These are phyloP conservation scores for Russula foetens DNA, from an alignment of 768 basidiomycete species.

Conservation along the genomic window DNA sequence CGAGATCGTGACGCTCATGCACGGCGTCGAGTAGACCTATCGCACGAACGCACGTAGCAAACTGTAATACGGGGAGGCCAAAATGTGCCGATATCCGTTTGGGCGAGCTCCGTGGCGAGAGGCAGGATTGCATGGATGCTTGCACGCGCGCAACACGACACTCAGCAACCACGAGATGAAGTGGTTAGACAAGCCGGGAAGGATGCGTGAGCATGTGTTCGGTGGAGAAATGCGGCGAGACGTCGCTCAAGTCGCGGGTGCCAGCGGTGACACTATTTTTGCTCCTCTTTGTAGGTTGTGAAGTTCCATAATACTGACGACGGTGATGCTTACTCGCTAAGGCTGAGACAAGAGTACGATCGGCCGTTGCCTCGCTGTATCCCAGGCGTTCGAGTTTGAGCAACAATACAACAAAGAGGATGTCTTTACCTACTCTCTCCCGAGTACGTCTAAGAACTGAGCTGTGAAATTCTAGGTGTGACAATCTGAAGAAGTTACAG, in stretches of 20 bases:
- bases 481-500: conserved; percentile 49
- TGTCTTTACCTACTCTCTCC: conserved; percentile 22
- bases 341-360: conserved; percentile 65
- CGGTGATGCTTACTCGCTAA: neutral
- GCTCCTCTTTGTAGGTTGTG: neutral
- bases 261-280: conserved; percentile 39
- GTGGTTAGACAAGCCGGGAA: conserved; percentile 87
- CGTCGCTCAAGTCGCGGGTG: conserved; percentile 48
- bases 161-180: conserved; percentile 77
- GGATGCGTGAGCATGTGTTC: conserved; percentile 64
- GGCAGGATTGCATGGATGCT: conserved; percentile 32
- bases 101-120: conserved; percentile 36
- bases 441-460: neutral
- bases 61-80: conserved; percentile 62
- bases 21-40: conserved; percentile 49
- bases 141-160: conserved; percentile 51
- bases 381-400: conserved; percentile 71
- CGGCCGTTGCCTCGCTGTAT: conserved; percentile 53
- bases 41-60: conserved; percentile 49
- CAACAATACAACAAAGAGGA: conserved; percentile 64
- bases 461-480: conserved; percentile 36
- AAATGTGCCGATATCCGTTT: conserved; percentile 52
- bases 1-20: conserved; percentile 44
- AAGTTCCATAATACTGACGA: no score
- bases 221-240: conserved; percentile 63